A percentile compares a stretch with the other conserved stretches of the same genome.
Evolutionary conservation across 805 yeast species (phyloP).

Genomic region (Kodamaea hsintzibuensis): DNA sequence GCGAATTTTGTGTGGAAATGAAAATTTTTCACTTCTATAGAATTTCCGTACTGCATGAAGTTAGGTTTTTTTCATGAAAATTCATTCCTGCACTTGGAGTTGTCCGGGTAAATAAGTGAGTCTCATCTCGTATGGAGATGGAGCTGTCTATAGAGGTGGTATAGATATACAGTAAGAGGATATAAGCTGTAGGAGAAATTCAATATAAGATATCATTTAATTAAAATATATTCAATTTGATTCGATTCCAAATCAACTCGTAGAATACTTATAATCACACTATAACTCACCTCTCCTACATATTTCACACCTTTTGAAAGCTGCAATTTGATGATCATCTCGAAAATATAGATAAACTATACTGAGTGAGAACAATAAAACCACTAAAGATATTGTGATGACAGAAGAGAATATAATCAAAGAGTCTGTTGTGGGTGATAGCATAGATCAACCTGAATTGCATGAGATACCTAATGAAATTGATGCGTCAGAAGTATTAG

Average conservation of each 20-base stretch:
- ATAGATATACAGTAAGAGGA: no score
- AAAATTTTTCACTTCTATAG: conserved; percentile 6
- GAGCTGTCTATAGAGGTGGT: no score
- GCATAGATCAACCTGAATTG: not conserved
- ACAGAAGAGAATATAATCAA: not conserved
- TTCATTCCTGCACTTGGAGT: not conserved
- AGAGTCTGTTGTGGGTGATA: not conserved
- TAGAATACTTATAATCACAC: not conserved
- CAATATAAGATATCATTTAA: not conserved
- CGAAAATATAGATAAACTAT: not conserved
- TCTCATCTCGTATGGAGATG: not conserved
- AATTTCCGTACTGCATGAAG: not conserved
- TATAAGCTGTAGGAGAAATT: no score
- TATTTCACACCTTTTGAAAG: not conserved
- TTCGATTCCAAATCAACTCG: not conserved
- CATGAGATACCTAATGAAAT: not conserved
- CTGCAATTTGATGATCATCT: conserved; percentile 1
- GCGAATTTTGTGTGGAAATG: not conserved
- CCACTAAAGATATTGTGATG: not conserved
- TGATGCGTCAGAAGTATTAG: not conserved
- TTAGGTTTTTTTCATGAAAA: not conserved
- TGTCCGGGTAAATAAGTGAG: conserved; percentile 2
- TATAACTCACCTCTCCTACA: not conserved
- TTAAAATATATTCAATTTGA: no score
- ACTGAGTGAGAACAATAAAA: not conserved